Evolutionary conservation across 2,329 filamentous ascomycete species (phyloP).

Genomic region (Penicillium expansum): DNA sequence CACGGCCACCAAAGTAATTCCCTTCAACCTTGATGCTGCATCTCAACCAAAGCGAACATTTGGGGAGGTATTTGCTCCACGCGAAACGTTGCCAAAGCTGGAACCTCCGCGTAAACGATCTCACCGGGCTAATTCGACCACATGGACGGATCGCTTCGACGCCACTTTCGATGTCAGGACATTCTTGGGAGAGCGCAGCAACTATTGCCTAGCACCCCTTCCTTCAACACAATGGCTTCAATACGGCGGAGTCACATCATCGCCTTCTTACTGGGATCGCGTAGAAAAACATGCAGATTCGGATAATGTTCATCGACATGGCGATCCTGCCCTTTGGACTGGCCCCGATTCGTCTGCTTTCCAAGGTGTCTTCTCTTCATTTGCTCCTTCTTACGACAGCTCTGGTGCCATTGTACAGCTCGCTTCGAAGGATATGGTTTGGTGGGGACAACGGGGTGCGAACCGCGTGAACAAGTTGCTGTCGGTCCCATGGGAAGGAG

Average conservation of each 20-base stretch:
- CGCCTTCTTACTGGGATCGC: constrained; percentile 40
- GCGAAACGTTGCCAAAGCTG: constrained; percentile 37
- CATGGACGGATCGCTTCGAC: constrained; percentile 46
- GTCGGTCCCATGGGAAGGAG: constrained; percentile 25
- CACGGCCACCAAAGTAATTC: constrained; percentile 63
- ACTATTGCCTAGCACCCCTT: constrained; percentile 42
- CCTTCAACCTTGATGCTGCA: constrained; percentile 42
- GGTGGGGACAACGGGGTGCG: constrained; percentile 46
- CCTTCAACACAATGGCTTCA: constrained; percentile 45
- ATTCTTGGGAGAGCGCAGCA: constrained; percentile 38
- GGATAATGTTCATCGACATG: constrained; percentile 20
- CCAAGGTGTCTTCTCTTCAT: constrained; percentile 48
- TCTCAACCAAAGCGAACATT: constrained; percentile 40
- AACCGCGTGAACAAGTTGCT: constrained; percentile 39
- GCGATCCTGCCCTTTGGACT: constrained; percentile 30
- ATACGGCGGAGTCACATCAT: constrained; percentile 41
- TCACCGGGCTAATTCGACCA: constrained; percentile 31
- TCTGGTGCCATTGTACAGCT: constrained; percentile 43
- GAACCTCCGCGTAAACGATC: constrained; percentile 42
- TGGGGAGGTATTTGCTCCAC: constrained; percentile 46
- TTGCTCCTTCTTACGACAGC: constrained; percentile 49
- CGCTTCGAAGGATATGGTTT: constrained; percentile 44
- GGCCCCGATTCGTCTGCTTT: constrained; percentile 38
- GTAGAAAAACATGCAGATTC: constrained; percentile 34
- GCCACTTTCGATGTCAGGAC: constrained; percentile 33